Percentiles rank a stretch among this genome's conserved stretches.
Evolutionary conservation across 2,329 filamentous ascomycete genomes (phyloP).

Genomic region (Metarhizium album): DNA sequence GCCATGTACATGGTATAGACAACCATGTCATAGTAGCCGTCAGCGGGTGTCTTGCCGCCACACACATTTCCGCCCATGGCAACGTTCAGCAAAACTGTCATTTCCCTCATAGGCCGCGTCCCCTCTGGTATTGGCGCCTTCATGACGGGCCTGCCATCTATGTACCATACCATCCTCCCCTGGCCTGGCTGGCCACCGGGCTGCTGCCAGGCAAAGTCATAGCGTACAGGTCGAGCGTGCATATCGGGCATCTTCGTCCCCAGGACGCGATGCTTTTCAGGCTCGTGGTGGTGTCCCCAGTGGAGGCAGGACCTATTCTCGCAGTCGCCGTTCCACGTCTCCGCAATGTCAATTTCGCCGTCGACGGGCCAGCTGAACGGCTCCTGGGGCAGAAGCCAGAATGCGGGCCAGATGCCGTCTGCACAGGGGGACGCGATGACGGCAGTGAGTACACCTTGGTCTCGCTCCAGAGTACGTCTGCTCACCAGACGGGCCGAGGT

Average conservation of each 20-base stretch:
- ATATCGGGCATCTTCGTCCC: slow-evolving; percentile 40
- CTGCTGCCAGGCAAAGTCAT: slow-evolving; percentile 46
- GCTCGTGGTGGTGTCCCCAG: slow-evolving; percentile 46
- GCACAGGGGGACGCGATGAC: slow-evolving; percentile 42
- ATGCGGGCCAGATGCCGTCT: slow-evolving; percentile 48
- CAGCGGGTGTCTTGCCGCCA: slow-evolving; percentile 34
- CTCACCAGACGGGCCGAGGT: slow-evolving; percentile 46
- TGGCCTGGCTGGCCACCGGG: slow-evolving; percentile 30
- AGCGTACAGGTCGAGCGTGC: slow-evolving; percentile 34
- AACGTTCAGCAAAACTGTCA: slow-evolving; percentile 46
- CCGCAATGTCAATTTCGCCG: slow-evolving; percentile 50
- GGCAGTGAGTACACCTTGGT: slow-evolving; percentile 41
- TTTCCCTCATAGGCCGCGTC: slow-evolving; percentile 44
- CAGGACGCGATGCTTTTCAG: slow-evolving; percentile 44
- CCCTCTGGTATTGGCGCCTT: slow-evolving; percentile 40
- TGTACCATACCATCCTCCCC: slow-evolving; percentile 46
- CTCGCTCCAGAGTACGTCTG: slow-evolving; percentile 36
- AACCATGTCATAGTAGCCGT: slow-evolving; percentile 47
- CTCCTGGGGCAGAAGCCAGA: slow-evolving; percentile 48
- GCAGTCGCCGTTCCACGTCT: slow-evolving; percentile 48
- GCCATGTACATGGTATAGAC: slow-evolving; percentile 41
- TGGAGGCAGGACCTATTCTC: slow-evolving; percentile 48
- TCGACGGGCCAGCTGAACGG: slow-evolving; percentile 49
- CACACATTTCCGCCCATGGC: slow-evolving; percentile 53
- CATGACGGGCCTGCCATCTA: slow-evolving; percentile 47